Conservation (phyloP, 148 eudicot genomes). For the Limonium bicolor region DNA sequence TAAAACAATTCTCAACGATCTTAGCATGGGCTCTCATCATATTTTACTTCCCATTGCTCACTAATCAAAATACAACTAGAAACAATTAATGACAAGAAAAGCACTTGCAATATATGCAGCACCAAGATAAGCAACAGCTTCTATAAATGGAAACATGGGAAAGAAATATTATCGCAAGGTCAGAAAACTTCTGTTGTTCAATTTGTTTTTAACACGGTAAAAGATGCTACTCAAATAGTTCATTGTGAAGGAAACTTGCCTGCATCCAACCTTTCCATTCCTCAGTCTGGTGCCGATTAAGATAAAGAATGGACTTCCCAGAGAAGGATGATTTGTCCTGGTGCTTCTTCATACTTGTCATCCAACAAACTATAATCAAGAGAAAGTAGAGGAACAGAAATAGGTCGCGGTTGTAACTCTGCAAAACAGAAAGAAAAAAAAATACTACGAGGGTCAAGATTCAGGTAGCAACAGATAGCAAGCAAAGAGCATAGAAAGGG, state of each 20-base stretch:
- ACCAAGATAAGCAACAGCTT: too few relatives aligned
- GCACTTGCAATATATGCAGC: too few relatives aligned
- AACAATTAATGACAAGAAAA: too few relatives aligned
- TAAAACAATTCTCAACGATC: too few relatives aligned
- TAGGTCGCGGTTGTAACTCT: slow-evolving; percentile 89
- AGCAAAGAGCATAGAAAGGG: too few relatives aligned
- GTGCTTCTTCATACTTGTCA: slow-evolving; percentile 80
- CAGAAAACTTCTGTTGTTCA: too few relatives aligned
- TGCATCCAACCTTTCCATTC: slow-evolving; percentile 99
- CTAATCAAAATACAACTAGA: too few relatives aligned
- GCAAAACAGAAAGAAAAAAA: slow-evolving; percentile 16
- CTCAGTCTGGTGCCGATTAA: slow-evolving; percentile 95
- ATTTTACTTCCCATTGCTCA: too few relatives aligned
- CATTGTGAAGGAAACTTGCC: slow-evolving; percentile 63
- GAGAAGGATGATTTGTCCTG: slow-evolving; percentile 80
- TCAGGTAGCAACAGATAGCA: neutral
- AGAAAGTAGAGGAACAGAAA: slow-evolving; percentile 68
- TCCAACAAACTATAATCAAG: slow-evolving; percentile 68
- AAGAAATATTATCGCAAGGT: too few relatives aligned
- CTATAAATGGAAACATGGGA: too few relatives aligned
- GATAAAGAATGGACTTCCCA: slow-evolving; percentile 72
- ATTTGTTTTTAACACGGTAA: too few relatives aligned
- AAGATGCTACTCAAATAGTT: neutral
- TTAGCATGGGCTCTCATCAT: too few relatives aligned
- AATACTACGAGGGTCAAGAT: neutral